These are phyloP conservation scores for Brassica juncea DNA, from an alignment of 345 rosid species.

Conservation along the genomic window DNA sequence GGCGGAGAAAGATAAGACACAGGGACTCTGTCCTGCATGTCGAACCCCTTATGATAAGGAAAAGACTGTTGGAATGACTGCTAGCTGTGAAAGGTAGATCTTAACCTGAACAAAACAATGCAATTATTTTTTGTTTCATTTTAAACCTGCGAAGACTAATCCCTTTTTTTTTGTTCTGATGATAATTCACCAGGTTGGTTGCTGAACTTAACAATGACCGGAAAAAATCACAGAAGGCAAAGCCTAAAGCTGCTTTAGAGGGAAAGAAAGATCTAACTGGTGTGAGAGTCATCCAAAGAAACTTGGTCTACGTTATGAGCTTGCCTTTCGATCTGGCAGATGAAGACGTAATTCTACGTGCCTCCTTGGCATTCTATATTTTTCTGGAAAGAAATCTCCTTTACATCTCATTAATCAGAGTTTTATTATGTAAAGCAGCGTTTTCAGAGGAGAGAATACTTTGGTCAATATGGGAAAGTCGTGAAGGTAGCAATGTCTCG, in stretches of 20 bases:
- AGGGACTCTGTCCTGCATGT: slow-evolving; percentile 95
- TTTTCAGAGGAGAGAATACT: slow-evolving; percentile 76
- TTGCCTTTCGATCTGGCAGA: slow-evolving; percentile 88
- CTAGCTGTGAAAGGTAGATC: slow-evolving; percentile 72
- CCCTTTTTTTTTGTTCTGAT: neutral
- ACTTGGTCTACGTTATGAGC: slow-evolving; percentile 90
- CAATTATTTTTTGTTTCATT: neutral
- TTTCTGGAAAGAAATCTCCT: slow-evolving; percentile 10
- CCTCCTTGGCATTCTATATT: neutral
- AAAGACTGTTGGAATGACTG: slow-evolving; percentile 80
- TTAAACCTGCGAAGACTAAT: neutral
- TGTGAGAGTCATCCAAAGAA: slow-evolving; percentile 86
- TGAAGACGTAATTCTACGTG: slow-evolving; percentile 64
- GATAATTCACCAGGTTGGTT: slow-evolving; percentile 48
- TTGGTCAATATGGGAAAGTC: slow-evolving; percentile 95
- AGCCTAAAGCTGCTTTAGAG: slow-evolving; percentile 63
- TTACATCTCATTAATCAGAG: slow-evolving; percentile 1
- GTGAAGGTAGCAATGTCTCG: slow-evolving; percentile 90
- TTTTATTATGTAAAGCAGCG: slow-evolving; percentile 50
- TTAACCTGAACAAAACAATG: neutral
- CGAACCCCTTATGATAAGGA: slow-evolving; percentile 88
- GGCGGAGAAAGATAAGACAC: slow-evolving; percentile 91
- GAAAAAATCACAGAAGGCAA: slow-evolving; percentile 73
- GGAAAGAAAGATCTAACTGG: slow-evolving; percentile 86
- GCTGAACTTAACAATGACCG: slow-evolving; percentile 67